Conservation (phyloP, 192 early-diverging fungal genomes). For the Coemansia sp. region DNA sequence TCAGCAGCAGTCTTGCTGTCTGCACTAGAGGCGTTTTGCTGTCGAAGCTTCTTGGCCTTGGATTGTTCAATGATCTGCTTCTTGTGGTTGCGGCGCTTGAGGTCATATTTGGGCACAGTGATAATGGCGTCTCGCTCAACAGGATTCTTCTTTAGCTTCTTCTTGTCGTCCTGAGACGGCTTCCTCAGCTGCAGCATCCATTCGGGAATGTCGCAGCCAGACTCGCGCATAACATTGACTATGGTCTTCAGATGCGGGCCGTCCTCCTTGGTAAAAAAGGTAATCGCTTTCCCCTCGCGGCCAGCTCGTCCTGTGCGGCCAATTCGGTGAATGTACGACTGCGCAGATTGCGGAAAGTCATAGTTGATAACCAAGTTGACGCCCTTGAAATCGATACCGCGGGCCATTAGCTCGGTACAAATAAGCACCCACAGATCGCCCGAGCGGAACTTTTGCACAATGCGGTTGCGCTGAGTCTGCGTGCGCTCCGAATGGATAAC, state of each 20-base stretch:
- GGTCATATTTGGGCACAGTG: conserved; percentile 72
- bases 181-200: conserved; percentile 92
- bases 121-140: conserved; percentile 70
- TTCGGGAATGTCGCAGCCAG: conserved; percentile 92
- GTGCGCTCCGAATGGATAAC: conserved; percentile 97
- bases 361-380: conserved; percentile 98
- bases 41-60: conserved; percentile 39
- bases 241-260: conserved; percentile 83
- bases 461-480: conserved; percentile 85
- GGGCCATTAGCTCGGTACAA: conserved; percentile 92
- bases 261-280: conserved; percentile 94
- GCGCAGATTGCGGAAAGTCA: conserved; percentile 90
- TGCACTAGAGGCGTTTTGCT: background rate
- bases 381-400: conserved; percentile 98
- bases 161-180: conserved; percentile 56
- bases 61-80: conserved; percentile 45
- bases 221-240: conserved; percentile 95
- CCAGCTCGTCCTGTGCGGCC: conserved; percentile 98
- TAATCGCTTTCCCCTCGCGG: conserved; percentile 79
- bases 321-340: conserved; percentile 94
- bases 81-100: conserved; percentile 64
- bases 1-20: too few species aligned
- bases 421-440: conserved; percentile 96
- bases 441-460: conserved; percentile 81
- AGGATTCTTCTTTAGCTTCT: conserved; percentile 69